Evolutionary conservation across 1,139 yeast genomes (phyloP), one percentile per base, ranked within the genome.

Genomic region (Dujonia santamariae): DNA sequence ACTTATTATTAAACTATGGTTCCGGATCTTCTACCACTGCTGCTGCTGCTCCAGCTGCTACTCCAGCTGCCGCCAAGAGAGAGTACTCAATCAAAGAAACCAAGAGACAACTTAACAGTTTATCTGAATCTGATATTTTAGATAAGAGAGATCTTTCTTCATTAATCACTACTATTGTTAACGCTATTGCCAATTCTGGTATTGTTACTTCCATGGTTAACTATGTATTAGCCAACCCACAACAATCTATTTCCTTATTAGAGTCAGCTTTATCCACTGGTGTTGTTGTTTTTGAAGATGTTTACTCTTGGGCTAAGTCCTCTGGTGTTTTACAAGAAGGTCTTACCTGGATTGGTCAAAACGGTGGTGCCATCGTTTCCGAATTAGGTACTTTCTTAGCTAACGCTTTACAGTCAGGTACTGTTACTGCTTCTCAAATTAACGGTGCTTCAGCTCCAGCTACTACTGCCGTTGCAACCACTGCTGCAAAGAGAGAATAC

Each of bases 201-300:
- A 45, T 67, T 32, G 57, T 68, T 25, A 46, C 50, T 35, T 36
- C 45, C 30, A 53, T 67, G 36, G 43, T 67, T 41, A 47, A 55
- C 43, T 62, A 60, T 51, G 63, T 62, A 27, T 46, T 61, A 47
- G 58, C 58, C 28, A 57, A 69, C 58, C 75, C 75, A 38, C 39
- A 47, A 32, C 56, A 61, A 30, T 46, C 68, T 34, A 49, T 67
- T 37, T 37, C 43, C 28, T 59, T 64, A 47, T 56, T 67, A 47
- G 48, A 63, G 34, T 46, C 61, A 28, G 68, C 59, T 27, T 55
- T 64, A 39, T 48, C 56, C 45, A 47, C 54, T 34, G 72, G 72
- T 42, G 39, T 58, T 40, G 63, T 61, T 36, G 38, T 60, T 34
- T 63, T 50, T 36, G 61, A 59, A 50, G 71, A 66, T 35, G 41